Base-by-base conservation (phyloP, 2,329 filamentous ascomycete genomes). In the Epichloe sp. region DNA sequence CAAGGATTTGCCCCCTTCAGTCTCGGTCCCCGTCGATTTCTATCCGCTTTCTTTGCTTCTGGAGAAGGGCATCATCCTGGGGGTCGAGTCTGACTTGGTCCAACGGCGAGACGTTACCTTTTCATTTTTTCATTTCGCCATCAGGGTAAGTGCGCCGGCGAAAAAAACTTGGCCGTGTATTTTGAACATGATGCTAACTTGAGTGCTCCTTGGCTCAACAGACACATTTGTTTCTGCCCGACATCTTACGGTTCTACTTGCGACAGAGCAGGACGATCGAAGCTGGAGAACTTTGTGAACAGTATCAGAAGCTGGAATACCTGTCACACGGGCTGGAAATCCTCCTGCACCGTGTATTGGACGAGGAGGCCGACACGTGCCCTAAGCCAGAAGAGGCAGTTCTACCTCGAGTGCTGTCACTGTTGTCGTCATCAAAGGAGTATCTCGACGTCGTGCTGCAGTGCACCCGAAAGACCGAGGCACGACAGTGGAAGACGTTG, bases 381-480 rank as follows among this genome's bases (percentile, higher is more conserved):
- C 81, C 81, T 1, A 69, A 73, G 14, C 80, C 81, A 0, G 80
- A 83, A 56, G 74, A 81, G 64, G 73, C 84, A 59, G 68, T 86
- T 57, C 62, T 90, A 60, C 77, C 81, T 60, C 68, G 82, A 3
- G 80, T 83, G 2, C 64, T 83, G 21, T 83, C 79, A 0, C 72
- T 83, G 8, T 64, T 83, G 52, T 86, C 85, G 0, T 86, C 83
- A 1, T 87, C 83, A 66, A 84, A 83, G 51, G 81, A 88, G 52
- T 98, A 96, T 62, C 81, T 97, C 15, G 91, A 97, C 60, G 93
- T 97, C 52, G 84, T 98, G 23, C 85, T 98, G 19, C 93, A 95
- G 68, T 98, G 93, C 68, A 96, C 93, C 1, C 85, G 93, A 50
- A 98, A 98, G 68, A 98, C 93, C 0, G 93, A 98, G 63, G 82